A percentile compares a stretch with the other conserved stretches of the same genome.
phyloP scores from a whole-genome alignment of 2,329 filamentous ascomycete species.

The Cryoendolithus antarcticus region DNA sequence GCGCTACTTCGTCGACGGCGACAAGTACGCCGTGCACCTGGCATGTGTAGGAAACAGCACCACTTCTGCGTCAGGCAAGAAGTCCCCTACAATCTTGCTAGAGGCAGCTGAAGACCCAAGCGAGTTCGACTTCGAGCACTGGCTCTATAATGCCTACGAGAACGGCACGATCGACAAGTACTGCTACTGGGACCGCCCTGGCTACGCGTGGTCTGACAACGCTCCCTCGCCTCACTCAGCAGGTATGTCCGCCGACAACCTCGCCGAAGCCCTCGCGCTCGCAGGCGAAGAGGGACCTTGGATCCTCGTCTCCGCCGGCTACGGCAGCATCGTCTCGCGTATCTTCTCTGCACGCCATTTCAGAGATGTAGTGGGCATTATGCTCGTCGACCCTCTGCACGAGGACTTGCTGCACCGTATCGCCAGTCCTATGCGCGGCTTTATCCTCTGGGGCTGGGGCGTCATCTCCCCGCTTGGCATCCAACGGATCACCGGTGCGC shows the following conservation, averaged over 20 bases:
- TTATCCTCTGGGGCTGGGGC: slow-evolving; percentile 75
- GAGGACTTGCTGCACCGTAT: slow-evolving; percentile 67
- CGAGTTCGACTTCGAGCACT: slow-evolving; percentile 66
- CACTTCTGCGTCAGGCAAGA: slow-evolving; percentile 39
- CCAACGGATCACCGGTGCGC: slow-evolving; percentile 63
- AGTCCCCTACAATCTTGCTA: slow-evolving; percentile 67
- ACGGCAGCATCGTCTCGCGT: slow-evolving; percentile 78
- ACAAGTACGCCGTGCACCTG: slow-evolving; percentile 78
- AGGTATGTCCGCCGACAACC: slow-evolving; percentile 78
- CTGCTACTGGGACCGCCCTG: slow-evolving; percentile 91
- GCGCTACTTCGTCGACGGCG: slow-evolving; percentile 65
- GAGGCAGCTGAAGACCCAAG: slow-evolving; percentile 73
- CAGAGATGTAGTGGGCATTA: slow-evolving; percentile 59
- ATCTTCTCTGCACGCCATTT: slow-evolving; percentile 82
- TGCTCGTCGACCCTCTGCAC: slow-evolving; percentile 80
- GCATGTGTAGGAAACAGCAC: slow-evolving; percentile 65
- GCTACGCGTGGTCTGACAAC: slow-evolving; percentile 78
- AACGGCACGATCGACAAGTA: slow-evolving; percentile 79
- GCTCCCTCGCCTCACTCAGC: slow-evolving; percentile 87
- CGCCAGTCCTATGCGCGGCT: slow-evolving; percentile 57
- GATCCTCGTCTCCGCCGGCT: slow-evolving; percentile 74
- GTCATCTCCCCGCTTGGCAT: slow-evolving; percentile 78
- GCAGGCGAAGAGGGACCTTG: slow-evolving; percentile 79
- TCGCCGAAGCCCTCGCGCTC: slow-evolving; percentile 72
- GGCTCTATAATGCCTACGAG: slow-evolving; percentile 61